Evolutionary conservation across 192 early-diverging fungal species (phyloP).

Genomic region (Backusella psychrophila): DNA sequence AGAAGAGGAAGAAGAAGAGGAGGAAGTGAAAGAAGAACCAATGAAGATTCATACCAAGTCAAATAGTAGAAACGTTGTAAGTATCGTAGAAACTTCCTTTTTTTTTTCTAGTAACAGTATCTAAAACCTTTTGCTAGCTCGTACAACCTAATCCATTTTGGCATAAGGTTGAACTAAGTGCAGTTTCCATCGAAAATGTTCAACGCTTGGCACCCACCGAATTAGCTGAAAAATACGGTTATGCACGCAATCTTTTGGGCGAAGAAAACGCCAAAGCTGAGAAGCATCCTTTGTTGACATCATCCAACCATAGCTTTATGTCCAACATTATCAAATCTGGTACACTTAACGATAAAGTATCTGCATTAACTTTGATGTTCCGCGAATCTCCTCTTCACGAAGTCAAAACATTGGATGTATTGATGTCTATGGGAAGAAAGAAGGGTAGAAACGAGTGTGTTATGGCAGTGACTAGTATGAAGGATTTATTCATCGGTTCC

Average conservation of each 20-base stretch:
- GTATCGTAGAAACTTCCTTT: neutral
- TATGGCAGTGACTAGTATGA: slow-evolving; percentile 82
- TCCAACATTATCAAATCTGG: slow-evolving; percentile 86
- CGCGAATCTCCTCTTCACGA: slow-evolving; percentile 91
- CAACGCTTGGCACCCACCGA: slow-evolving; percentile 1
- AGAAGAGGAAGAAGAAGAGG: slow-evolving; percentile 12
- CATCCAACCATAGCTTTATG: slow-evolving; percentile 85
- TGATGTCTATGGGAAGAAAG: slow-evolving; percentile 87
- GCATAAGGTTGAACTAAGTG: slow-evolving; percentile 17
- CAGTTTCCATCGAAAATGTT: neutral
- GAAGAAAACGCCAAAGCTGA: slow-evolving; percentile 62
- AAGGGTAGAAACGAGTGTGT: slow-evolving; percentile 86
- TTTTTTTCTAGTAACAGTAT: neutral
- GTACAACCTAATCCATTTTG: slow-evolving; percentile 35
- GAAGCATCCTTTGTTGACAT: slow-evolving; percentile 55
- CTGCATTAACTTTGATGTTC: slow-evolving; percentile 87
- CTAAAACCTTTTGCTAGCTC: neutral
- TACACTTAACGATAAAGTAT: slow-evolving; percentile 91
- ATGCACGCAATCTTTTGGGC: slow-evolving; percentile 63
- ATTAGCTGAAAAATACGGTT: slow-evolving; percentile 17
- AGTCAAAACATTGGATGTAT: slow-evolving; percentile 62
- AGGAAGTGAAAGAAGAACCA: slow-evolving; percentile 9
- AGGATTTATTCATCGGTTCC: slow-evolving; percentile 81
- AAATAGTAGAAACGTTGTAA: neutral
- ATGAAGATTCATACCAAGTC: slow-evolving; percentile 3